A percentile compares a stretch with the other conserved stretches of the same genome.
Evolutionary conservation across 1,284 basidiomycete genomes (phyloP).

Genomic region (Hemileia vastatrix): DNA sequence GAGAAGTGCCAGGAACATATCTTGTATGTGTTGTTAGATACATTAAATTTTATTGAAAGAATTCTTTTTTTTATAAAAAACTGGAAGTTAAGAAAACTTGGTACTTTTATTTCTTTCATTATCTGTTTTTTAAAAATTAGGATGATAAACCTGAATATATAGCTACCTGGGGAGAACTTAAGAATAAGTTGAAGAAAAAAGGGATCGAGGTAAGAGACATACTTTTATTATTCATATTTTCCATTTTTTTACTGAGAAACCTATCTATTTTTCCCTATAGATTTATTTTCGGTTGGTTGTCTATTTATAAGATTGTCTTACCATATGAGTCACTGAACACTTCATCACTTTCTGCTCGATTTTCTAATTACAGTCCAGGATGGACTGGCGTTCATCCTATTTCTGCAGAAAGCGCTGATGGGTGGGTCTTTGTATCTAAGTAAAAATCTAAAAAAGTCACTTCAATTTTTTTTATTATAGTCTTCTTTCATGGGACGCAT

Average conservation of each 20-base stretch:
- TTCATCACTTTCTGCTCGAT: too few species aligned
- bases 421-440: too few species aligned
- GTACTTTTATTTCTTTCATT: too few species aligned
- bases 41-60: not conserved
- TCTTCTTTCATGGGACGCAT: constrained; percentile 19
- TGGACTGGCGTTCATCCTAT: constrained; percentile 16
- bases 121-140: too few species aligned
- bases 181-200: constrained; percentile 9
- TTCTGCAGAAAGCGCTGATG: constrained; percentile 7
- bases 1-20: constrained; percentile 14
- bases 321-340: not conserved
- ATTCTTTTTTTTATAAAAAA: not conserved
- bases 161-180: constrained; percentile 13
- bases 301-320: not conserved
- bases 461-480: too few species aligned
- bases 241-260: not conserved
- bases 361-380: constrained; percentile 7
- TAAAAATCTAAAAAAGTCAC: too few species aligned
- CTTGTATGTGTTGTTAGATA: too few species aligned
- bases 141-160: constrained; percentile 16
- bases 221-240: not conserved
- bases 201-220: constrained; percentile 10
- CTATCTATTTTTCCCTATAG: not conserved
- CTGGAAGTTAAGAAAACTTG: too few species aligned
- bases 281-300: constrained; percentile 9